These are phyloP conservation scores for Mychonastes homosphaera DNA, from an alignment of 139 green algal genomes.

Conservation along the genomic window DNA sequence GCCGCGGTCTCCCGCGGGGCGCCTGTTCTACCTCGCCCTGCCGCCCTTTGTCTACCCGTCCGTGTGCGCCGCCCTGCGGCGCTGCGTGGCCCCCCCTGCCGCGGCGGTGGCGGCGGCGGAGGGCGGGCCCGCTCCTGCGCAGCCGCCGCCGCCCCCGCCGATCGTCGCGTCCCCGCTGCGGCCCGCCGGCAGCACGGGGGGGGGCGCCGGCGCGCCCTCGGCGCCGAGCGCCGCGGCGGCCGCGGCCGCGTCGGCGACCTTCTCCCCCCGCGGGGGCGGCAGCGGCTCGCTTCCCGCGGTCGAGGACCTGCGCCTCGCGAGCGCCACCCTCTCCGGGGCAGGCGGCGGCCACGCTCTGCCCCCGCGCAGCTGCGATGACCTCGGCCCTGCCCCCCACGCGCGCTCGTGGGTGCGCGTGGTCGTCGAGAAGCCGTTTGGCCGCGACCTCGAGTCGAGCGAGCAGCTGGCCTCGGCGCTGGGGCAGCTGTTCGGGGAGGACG, in stretches of 20 bases:
- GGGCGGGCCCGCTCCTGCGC: not conserved
- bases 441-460: constrained; percentile 73
- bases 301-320: no score
- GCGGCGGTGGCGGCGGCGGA: not conserved
- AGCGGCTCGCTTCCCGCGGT: no score
- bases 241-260: not conserved
- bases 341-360: no score
- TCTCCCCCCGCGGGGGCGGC: no score
- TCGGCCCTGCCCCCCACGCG: not conserved
- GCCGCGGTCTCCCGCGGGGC: constrained; percentile 24
- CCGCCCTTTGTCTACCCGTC: constrained; percentile 88
- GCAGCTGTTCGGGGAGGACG: constrained; percentile 68
- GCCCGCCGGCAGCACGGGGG: not conserved
- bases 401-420: constrained; percentile 56
- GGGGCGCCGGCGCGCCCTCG: not conserved
- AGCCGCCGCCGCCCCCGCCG: not conserved
- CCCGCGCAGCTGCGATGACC: constrained; percentile 1
- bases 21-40: constrained; percentile 93
- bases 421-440: constrained; percentile 85
- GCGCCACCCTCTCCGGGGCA: no score
- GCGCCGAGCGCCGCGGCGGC: not conserved
- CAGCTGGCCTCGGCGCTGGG: constrained; percentile 61
- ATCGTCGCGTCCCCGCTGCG: not conserved
- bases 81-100: no score
- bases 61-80: constrained; percentile 28